phyloP scores from a whole-genome alignment of 2,329 filamentous ascomycete genomes.

The Whalleya microplaca region DNA sequence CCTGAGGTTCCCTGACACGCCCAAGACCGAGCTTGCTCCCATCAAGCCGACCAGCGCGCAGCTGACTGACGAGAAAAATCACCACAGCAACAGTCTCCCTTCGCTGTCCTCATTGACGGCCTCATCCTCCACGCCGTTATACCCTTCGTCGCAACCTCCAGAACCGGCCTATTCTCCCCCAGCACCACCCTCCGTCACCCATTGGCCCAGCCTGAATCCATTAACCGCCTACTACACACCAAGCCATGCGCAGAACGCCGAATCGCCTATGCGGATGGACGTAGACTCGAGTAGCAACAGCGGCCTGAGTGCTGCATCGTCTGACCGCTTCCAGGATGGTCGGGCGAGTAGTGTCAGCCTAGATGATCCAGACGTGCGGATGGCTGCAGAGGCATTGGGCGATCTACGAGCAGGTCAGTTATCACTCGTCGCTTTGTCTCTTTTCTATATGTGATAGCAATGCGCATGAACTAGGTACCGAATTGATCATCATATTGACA shows the following conservation, averaged over 20 bases:
- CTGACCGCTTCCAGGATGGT: conserved; percentile 49
- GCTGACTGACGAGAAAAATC: conserved; percentile 28
- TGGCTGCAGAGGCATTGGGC: conserved; percentile 76
- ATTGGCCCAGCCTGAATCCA: conserved; percentile 56
- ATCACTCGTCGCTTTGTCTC: neutral
- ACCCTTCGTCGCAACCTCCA: conserved; percentile 32
- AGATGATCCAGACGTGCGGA: conserved; percentile 68
- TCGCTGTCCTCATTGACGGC: conserved; percentile 48
- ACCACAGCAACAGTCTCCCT: conserved; percentile 42
- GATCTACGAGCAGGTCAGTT: conserved; percentile 72
- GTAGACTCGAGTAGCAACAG: conserved; percentile 48
- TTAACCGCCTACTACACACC: conserved; percentile 53
- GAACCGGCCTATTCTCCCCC: conserved; percentile 34
- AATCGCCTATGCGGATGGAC: conserved; percentile 54
- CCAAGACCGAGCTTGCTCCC: conserved; percentile 47
- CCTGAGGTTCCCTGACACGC: conserved; percentile 39
- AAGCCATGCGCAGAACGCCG: conserved; percentile 46
- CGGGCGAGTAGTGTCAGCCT: conserved; percentile 58
- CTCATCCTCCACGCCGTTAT: conserved; percentile 30
- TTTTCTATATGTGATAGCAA: conserved; percentile 14
- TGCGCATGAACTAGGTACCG: conserved; percentile 15
- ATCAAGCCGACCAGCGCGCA: conserved; percentile 40
- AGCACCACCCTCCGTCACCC: conserved; percentile 33
- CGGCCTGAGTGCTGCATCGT: conserved; percentile 47
- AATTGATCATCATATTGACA: conserved; percentile 25